These are phyloP conservation scores for Suaeda aralocaspica DNA, from an alignment of 148 eudicot species.

Conservation along the genomic window DNA sequence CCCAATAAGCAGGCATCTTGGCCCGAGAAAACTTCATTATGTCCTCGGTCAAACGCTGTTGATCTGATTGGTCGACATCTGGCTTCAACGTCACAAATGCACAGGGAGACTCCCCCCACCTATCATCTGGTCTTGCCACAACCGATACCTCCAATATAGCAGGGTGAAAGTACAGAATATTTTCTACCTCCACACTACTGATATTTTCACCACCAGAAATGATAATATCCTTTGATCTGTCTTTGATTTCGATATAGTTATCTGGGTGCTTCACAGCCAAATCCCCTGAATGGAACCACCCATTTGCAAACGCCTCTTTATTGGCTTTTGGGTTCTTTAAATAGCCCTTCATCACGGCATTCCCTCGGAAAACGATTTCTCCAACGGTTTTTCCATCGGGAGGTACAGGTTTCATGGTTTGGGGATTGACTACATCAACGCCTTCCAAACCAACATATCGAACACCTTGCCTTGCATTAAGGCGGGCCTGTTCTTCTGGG, in stretches of 20 bases:
- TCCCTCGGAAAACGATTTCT: slow-evolving; percentile 81
- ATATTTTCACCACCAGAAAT: slow-evolving; percentile 96
- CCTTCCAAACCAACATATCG: slow-evolving; percentile 62
- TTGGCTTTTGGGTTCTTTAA: slow-evolving; percentile 87
- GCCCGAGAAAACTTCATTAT: slow-evolving; percentile 68
- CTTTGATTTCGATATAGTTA: slow-evolving; percentile 82
- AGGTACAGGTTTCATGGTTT: slow-evolving; percentile 72
- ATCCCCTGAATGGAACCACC: slow-evolving; percentile 93
- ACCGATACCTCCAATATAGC: slow-evolving; percentile 69
- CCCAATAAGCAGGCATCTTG: slow-evolving; percentile 89
- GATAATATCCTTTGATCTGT: slow-evolving; percentile 87
- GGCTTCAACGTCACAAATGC: slow-evolving; percentile 83
- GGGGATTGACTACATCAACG: slow-evolving; percentile 56
- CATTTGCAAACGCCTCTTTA: slow-evolving; percentile 66
- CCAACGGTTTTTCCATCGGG: slow-evolving; percentile 80
- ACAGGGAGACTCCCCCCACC: slow-evolving; percentile 91
- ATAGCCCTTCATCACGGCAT: slow-evolving; percentile 89
- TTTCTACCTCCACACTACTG: slow-evolving; percentile 87
- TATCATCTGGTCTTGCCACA: slow-evolving; percentile 74
- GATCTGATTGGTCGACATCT: slow-evolving; percentile 35
- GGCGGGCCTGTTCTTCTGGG: slow-evolving; percentile 60
- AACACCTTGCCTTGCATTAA: slow-evolving; percentile 86
- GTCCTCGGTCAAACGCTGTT: slow-evolving; percentile 51
- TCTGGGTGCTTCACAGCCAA: slow-evolving; percentile 85
- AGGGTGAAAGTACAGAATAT: slow-evolving; percentile 57